These are phyloP conservation scores for Aspergillus arachidicola DNA, from an alignment of 2,329 filamentous ascomycete genomes.

Conservation along the genomic window DNA sequence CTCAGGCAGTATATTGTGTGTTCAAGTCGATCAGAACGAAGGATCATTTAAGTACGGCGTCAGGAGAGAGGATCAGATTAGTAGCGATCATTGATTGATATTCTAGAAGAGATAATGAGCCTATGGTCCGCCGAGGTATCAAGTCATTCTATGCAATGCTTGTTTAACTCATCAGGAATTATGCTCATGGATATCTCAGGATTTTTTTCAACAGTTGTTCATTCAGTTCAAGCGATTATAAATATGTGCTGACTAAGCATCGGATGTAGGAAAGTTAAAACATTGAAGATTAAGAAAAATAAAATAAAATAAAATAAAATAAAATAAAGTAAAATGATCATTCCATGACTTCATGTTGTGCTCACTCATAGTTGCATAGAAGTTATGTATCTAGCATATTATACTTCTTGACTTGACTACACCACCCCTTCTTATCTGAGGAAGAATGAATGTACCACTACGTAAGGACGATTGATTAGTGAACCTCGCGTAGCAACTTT, in stretches of 20 bases:
- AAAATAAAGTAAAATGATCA: neutral
- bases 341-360: neutral
- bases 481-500: slow-evolving; percentile 2
- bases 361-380: too few relatives aligned
- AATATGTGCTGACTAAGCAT: neutral
- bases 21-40: neutral
- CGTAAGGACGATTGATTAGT: neutral
- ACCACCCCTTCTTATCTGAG: too few relatives aligned
- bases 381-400: too few relatives aligned
- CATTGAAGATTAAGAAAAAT: neutral
- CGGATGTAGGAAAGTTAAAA: neutral
- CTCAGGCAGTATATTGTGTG: neutral
- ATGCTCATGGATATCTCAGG: neutral
- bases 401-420: too few relatives aligned
- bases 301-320: neutral
- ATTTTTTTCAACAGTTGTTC: too few relatives aligned
- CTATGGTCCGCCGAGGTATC: neutral
- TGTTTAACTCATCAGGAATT: neutral
- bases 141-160: neutral
- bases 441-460: too few relatives aligned
- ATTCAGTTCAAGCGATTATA: neutral
- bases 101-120: neutral
- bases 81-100: neutral
- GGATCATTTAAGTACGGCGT: neutral
- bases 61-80: neutral